phyloP scores from a whole-genome alignment of 192 early-diverging fungal species.

The Rhizophlyctis rosea region DNA sequence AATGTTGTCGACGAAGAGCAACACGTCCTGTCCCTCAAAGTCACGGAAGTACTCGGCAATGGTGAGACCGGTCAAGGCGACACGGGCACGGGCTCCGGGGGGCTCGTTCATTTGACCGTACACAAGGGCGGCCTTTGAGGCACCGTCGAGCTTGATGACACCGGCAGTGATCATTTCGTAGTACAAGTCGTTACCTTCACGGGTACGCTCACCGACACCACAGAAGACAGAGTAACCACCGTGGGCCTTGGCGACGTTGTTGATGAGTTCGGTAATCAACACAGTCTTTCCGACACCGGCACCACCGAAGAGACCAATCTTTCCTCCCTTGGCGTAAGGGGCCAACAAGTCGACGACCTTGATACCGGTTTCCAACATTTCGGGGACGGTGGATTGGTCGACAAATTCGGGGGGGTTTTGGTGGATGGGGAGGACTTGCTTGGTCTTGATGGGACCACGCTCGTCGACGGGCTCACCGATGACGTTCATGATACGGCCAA shows the following conservation, averaged over 20 bases:
- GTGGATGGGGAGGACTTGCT: conserved; percentile 85
- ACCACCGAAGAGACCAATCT: conserved; percentile 99
- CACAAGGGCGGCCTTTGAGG: conserved; percentile 92
- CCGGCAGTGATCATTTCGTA: conserved; percentile 96
- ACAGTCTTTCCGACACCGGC: conserved; percentile 99
- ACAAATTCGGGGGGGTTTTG: conserved; percentile 90
- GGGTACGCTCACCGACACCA: conserved; percentile 98
- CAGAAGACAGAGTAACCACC: conserved; percentile 98
- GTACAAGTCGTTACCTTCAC: conserved; percentile 99
- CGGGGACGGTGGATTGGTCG: conserved; percentile 92
- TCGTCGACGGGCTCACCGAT: conserved; percentile 98
- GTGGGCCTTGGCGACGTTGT: conserved; percentile 99
- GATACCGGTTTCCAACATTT: conserved; percentile 95
- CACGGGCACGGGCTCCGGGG: conserved; percentile 97
- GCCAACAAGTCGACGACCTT: conserved; percentile 98
- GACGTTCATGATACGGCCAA: conserved; percentile 98
- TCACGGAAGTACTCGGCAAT: conserved; percentile 99
- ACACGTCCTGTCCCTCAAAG: conserved; percentile 98
- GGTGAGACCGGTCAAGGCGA: conserved; percentile 94
- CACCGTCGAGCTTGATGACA: conserved; percentile 93
- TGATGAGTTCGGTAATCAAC: conserved; percentile 98
- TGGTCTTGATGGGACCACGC: conserved; percentile 92
- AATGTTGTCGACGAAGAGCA: conserved; percentile 99
- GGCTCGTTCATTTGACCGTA: conserved; percentile 99
- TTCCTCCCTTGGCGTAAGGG: conserved; percentile 94